These are phyloP conservation scores for Ulota crispa DNA, from an alignment of 225 moss, liverwort and hornwort genomes.

Conservation along the genomic window DNA sequence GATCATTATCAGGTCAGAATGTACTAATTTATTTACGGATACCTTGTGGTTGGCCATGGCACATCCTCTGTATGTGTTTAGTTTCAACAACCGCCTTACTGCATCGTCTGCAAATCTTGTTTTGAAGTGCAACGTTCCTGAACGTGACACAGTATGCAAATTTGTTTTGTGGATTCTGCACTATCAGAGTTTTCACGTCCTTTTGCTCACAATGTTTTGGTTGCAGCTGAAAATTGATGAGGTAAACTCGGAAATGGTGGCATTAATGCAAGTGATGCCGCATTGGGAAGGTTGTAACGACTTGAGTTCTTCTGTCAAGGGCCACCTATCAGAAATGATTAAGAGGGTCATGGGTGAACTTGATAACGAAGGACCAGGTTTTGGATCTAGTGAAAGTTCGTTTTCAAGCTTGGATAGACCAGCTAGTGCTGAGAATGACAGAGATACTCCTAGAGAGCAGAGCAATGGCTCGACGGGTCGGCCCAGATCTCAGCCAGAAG, in stretches of 20 bases:
- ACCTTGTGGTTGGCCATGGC: background rate
- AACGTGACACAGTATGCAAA: background rate
- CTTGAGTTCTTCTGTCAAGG: conserved; percentile 48
- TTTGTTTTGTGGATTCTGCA: background rate
- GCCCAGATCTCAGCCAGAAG: conserved; percentile 51
- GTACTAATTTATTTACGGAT: background rate
- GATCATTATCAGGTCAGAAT: conserved; percentile 73
- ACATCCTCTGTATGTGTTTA: background rate
- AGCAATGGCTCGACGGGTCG: conserved; percentile 9
- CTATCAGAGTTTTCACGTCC: background rate
- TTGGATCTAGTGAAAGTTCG: conserved; percentile 41
- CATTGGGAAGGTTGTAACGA: conserved; percentile 63
- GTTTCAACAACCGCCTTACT: background rate
- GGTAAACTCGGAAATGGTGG: conserved; percentile 67
- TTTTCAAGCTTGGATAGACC: conserved; percentile 49
- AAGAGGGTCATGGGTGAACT: conserved; percentile 56
- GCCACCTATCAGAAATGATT: conserved; percentile 66
- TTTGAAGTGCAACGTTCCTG: background rate
- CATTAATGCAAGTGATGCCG: conserved; percentile 61
- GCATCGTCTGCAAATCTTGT: background rate
- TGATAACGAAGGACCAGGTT: conserved; percentile 36
- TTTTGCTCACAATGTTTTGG: background rate
- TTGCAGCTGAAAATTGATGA: conserved; percentile 68
- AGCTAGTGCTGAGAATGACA: conserved; percentile 31
- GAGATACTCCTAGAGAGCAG: conserved; percentile 26